Evolutionary conservation across 768 basidiomycete species (phyloP).

Genomic region (Lactarius quietus): DNA sequence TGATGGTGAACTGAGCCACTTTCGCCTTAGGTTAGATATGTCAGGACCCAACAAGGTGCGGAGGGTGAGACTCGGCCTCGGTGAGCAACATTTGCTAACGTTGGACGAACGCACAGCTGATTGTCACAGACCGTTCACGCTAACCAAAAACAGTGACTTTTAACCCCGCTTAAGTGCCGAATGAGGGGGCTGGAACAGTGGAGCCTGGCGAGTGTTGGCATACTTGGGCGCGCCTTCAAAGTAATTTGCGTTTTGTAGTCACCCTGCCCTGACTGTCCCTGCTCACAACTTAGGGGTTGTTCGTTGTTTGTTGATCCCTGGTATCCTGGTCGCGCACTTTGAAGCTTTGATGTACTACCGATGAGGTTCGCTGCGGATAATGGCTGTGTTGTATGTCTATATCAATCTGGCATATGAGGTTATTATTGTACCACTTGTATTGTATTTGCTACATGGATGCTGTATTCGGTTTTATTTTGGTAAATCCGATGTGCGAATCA

Average conservation of each 20-base stretch:
- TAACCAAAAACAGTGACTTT: conserved; percentile 34
- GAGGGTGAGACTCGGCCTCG: conserved; percentile 48
- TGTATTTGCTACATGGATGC: not conserved
- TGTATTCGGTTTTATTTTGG: not conserved
- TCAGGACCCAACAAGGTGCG: conserved; percentile 25
- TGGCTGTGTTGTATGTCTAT: conserved; percentile 29
- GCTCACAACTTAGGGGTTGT: conserved; percentile 20
- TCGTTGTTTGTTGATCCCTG: conserved; percentile 27
- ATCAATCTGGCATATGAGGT: not conserved
- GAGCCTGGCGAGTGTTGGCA: conserved; percentile 26
- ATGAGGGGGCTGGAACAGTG: conserved; percentile 34
- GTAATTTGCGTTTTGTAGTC: conserved; percentile 39
- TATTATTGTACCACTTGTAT: not conserved
- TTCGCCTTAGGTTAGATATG: conserved; percentile 33
- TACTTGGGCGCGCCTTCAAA: conserved; percentile 47
- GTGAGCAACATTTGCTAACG: conserved; percentile 56
- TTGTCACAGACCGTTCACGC: conserved; percentile 38
- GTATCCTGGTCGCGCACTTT: conserved; percentile 22
- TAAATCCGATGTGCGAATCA: not conserved
- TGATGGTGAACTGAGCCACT: conserved; percentile 45
- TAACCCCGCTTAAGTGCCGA: conserved; percentile 38
- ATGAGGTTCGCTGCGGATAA: conserved; percentile 21
- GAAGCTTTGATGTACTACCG: conserved; percentile 28
- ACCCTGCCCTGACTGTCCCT: not conserved
- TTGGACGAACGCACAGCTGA: conserved; percentile 50